Evolutionary conservation across 257 asterid genomes (phyloP), one percentile per base, ranked within the genome.

Genomic region (Striga asiatica): DNA sequence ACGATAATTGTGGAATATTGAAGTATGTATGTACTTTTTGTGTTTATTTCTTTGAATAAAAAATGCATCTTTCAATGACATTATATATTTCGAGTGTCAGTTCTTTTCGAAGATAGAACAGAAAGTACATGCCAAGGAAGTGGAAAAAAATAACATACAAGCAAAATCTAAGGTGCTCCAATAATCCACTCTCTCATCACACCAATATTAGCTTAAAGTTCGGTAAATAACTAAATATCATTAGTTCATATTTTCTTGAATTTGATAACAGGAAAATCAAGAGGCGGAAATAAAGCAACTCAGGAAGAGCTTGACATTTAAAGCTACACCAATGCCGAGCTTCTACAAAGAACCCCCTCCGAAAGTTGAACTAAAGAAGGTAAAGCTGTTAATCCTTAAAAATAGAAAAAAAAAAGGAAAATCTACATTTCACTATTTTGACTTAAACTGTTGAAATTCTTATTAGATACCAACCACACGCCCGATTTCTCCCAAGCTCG

Each of bases 281-380:
- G 94, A 82, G 50, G 95, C 89, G 0, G 95, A 83, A 71, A 82
- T 85, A 39, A 89, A 78, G 84, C 81, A 79, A 62, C 72, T 81
- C 55, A 74, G 95, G 61, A 85, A 82, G 78, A 81, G 80, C 65
- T 68, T 89, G 76, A 71, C 80, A 17, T 89, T 89, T 64, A 89
- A 79, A 81, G 97, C 97, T 32, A 66, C 95, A 25, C 94, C 97
- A 3, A 77, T 89, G 94, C 95, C 97, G 13, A 79, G 73, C 70
- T 89, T 89, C 81, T 89, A 89, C 75, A 85, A 81, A 64, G 93
- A 81, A 61, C 95, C 95, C 28, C 95, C 82, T 71, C 85, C 81
- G 11, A 85, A 72, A 73, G 67, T 70, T 41, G 94, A 85, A 68
- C 80, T 89, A 37, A 82, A 79, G 74, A 85, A 89, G 95, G 97